phyloP scores from a whole-genome alignment of 139 green algal genomes.

The Volvox reticuliferus region DNA sequence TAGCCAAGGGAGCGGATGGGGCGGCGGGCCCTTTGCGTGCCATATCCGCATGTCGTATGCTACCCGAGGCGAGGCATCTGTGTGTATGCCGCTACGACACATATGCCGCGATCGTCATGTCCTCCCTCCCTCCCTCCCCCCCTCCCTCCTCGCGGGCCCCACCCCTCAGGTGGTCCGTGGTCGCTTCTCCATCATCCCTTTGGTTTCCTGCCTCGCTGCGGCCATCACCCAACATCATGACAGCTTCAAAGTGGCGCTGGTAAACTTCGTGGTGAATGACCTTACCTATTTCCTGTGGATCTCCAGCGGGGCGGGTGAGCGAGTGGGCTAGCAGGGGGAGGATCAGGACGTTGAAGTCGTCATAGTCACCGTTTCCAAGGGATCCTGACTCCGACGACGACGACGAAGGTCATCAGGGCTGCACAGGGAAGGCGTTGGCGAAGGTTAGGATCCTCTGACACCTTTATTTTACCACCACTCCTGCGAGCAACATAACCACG shows the following conservation, averaged over 20 bases:
- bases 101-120: not conserved
- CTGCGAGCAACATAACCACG: too few relatives aligned
- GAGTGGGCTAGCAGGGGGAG: not conserved
- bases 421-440: too few relatives aligned
- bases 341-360: not conserved
- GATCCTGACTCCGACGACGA: too few relatives aligned
- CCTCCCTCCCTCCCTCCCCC: not conserved
- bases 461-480: too few relatives aligned
- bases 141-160: not conserved
- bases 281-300: slow-evolving; percentile 78
- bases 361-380: too few relatives aligned
- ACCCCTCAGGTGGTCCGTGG: slow-evolving; percentile 60
- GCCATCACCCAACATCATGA: slow-evolving; percentile 88
- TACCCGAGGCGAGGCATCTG: too few relatives aligned
- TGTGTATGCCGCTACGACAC: too few relatives aligned
- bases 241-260: slow-evolving; percentile 77
- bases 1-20: too few relatives aligned
- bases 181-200: slow-evolving; percentile 77
- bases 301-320: slow-evolving; percentile 34
- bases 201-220: slow-evolving; percentile 84
- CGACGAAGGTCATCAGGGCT: too few relatives aligned
- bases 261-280: slow-evolving; percentile 88
- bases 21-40: too few relatives aligned
- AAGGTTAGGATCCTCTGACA: too few relatives aligned
- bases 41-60: too few relatives aligned